Evolutionary conservation across 441 rosid genomes (phyloP).

Genomic region (Kokia cookei): DNA sequence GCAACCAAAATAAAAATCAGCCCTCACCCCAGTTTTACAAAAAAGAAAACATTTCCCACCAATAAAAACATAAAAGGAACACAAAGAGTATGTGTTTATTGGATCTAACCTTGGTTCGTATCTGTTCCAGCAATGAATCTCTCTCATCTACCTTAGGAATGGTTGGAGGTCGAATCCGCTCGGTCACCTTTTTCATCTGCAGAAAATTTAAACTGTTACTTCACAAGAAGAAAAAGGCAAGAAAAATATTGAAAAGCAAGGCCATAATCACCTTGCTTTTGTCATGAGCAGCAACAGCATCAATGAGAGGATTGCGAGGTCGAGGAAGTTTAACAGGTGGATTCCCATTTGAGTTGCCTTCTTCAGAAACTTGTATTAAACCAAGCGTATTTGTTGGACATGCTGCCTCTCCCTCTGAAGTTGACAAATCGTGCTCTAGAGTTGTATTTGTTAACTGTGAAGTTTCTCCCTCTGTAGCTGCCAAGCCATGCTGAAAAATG

Average conservation of each 20-base stretch:
- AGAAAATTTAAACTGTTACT: slow-evolving; percentile 11
- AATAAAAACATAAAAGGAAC: neutral
- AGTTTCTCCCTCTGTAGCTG: slow-evolving; percentile 19
- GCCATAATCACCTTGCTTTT: slow-evolving; percentile 74
- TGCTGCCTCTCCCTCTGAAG: slow-evolving; percentile 34
- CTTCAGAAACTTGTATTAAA: slow-evolving; percentile 43
- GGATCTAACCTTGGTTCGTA: slow-evolving; percentile 68
- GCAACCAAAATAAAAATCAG: slow-evolving; percentile 6
- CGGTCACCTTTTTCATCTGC: slow-evolving; percentile 85
- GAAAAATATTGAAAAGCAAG: slow-evolving; percentile 6
- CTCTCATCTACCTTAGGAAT: slow-evolving; percentile 65
- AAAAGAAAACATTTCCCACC: neutral
- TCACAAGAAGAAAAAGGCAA: neutral
- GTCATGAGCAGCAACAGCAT: slow-evolving; percentile 90
- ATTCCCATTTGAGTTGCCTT: slow-evolving; percentile 50
- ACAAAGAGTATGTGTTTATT: neutral
- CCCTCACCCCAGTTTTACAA: neutral
- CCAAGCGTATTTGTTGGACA: slow-evolving; percentile 38
- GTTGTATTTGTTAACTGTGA: slow-evolving; percentile 15
- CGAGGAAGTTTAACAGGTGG: slow-evolving; percentile 53
- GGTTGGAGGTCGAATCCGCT: slow-evolving; percentile 49
- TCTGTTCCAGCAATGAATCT: slow-evolving; percentile 82
- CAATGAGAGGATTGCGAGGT: slow-evolving; percentile 82
- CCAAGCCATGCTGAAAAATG: slow-evolving; percentile 14
- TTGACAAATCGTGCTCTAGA: slow-evolving; percentile 17